Evolutionary conservation across 768 basidiomycete species (phyloP).

Genomic region (Galerina sulciceps): DNA sequence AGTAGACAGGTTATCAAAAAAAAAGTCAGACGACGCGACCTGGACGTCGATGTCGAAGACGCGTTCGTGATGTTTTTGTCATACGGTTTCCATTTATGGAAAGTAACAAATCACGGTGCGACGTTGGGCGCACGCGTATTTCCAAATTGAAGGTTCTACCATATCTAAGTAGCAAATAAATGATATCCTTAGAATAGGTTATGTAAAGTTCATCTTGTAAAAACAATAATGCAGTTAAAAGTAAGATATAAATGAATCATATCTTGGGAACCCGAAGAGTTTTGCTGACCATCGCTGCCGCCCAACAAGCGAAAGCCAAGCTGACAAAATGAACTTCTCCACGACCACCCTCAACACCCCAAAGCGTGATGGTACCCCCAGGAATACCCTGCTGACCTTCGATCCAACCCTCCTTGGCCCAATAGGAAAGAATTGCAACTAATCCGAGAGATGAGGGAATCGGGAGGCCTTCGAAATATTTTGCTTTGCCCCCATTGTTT

Average conservation of each 20-base stretch:
- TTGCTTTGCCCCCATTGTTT: constrained; percentile 82
- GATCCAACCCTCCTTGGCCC: constrained; percentile 86
- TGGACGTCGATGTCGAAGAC: constrained; percentile 9
- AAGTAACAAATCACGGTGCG: not conserved
- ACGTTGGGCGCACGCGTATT: too few relatives aligned
- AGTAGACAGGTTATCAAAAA: not conserved
- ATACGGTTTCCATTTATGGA: not conserved
- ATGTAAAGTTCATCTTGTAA: not conserved
- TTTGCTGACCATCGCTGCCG: constrained; percentile 97
- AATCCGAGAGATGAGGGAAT: constrained; percentile 89
- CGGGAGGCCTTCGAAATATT: constrained; percentile 97
- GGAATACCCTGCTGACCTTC: constrained; percentile 78
- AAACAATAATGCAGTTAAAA: not conserved
- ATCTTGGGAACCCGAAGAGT: constrained; percentile 87
- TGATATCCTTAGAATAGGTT: constrained; percentile 7
- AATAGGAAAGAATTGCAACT: constrained; percentile 79
- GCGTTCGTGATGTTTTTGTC: not conserved
- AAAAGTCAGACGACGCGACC: constrained; percentile 4
- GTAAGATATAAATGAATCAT: constrained; percentile 28
- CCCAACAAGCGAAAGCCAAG: constrained; percentile 84
- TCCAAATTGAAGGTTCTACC: not conserved
- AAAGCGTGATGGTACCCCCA: constrained; percentile 71
- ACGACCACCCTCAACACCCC: constrained; percentile 71
- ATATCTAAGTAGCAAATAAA: constrained; percentile 1
- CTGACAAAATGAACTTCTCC: constrained; percentile 87